These are phyloP conservation scores for Aspergillus ellipticus DNA, from an alignment of 495 filamentous ascomycete species.

Conservation along the genomic window DNA sequence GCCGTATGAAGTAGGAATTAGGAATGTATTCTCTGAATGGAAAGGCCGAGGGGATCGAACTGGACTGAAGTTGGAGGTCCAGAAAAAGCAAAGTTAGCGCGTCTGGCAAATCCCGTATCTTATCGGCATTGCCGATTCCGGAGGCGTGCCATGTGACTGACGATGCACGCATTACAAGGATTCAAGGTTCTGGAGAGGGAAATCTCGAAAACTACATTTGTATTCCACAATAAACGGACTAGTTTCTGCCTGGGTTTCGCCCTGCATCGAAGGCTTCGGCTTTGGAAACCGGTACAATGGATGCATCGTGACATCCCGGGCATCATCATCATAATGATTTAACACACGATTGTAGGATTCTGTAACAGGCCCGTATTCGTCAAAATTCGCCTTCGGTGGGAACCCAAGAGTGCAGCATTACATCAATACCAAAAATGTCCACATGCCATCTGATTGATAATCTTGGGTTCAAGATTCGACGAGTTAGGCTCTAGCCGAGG, in stretches of 20 bases:
- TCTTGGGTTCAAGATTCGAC: neutral
- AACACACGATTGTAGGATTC: too few relatives aligned
- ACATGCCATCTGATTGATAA: neutral
- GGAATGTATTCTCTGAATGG: too few relatives aligned
- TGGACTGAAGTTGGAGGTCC: neutral
- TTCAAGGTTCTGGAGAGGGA: neutral
- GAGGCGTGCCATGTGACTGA: neutral
- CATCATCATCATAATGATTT: too few relatives aligned
- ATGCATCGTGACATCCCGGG: too few relatives aligned
- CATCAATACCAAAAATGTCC: neutral
- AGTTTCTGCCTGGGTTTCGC: too few relatives aligned
- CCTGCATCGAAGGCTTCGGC: too few relatives aligned
- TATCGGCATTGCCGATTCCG: neutral
- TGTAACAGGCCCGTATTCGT: too few relatives aligned
- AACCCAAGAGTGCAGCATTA: neutral
- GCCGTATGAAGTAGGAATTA: neutral
- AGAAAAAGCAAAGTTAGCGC: neutral
- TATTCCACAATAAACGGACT: too few relatives aligned
- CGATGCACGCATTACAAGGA: neutral
- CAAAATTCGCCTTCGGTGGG: too few relatives aligned
- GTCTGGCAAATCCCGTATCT: neutral
- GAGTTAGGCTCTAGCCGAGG: neutral
- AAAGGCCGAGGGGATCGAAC: neutral
- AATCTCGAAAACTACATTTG: too few relatives aligned
- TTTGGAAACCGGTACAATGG: too few relatives aligned